Base-by-base conservation (phyloP, 306 rosid species). In the Trichosanthes cucumerina region DNA sequence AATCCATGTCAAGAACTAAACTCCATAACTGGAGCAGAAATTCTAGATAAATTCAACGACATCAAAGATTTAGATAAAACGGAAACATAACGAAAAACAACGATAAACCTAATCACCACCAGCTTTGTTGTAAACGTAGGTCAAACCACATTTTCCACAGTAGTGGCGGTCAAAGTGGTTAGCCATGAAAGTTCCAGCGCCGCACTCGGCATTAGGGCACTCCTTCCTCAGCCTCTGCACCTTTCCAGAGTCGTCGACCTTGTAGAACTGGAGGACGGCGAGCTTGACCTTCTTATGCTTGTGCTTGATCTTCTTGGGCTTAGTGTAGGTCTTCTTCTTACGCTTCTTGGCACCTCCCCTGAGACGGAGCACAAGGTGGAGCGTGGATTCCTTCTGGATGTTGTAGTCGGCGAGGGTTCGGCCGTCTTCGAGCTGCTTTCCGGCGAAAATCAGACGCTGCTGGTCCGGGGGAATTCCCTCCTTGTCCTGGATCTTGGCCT, bases 251-350 rank as follows among this genome's bases (percentile, higher is more conserved):
- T 93, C 98, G 7, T 93, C 98, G 0, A 93, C 95, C 91, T 93
- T 91, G 78, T 93, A 93, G 70, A 93, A 93, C 82, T 93, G 98
- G 1, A 93, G 90, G 3, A 91, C 77, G 0, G 97, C 88, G 72
- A 93, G 93, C 96, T 93, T 93, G 5, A 93, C 96, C 92, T 93
- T 93, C 96, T 89, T 93, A 9, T 93, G 88, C 89, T 93, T 93
- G 90, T 93, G 98, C 92, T 93, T 93, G 86, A 93, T 91, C 88
- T 93, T 93, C 92, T 93, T 93, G 0, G 98, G 98, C 87, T 91
- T 93, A 58, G 98, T 91, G 88, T 93, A 91, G 57, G 98, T 93
- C 93, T 93, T 93, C 97, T 93, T 93, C 97, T 93, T 93, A 4
- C 98, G 78, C 92, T 93, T 93, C 86, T 93, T 93, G 11, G 98